These are phyloP conservation scores for Aureobasidium sp. DNA, from an alignment of 2,329 filamentous ascomycete species.

Conservation along the genomic window DNA sequence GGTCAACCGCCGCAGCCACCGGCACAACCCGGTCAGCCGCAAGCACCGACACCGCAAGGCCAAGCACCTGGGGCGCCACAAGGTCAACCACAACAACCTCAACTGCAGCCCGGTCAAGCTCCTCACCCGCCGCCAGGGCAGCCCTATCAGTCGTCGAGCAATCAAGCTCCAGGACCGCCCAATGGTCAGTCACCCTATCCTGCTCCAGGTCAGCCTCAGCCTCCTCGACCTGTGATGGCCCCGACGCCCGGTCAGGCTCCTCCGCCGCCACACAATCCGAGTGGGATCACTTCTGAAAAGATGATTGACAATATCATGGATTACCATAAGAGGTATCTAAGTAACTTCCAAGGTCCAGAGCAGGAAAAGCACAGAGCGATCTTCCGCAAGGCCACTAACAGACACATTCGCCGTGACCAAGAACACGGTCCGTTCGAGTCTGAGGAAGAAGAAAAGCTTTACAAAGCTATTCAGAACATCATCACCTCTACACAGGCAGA, in stretches of 20 bases:
- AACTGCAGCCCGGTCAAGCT: background rate
- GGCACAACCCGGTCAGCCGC: conserved; percentile 8
- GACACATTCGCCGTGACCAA: conserved; percentile 16
- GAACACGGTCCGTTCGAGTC: conserved; percentile 15
- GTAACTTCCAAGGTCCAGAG: conserved; percentile 15
- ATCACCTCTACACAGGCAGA: conserved; percentile 13
- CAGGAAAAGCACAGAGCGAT: conserved; percentile 16
- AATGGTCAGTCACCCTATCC: conserved; percentile 4
- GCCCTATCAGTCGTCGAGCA: background rate
- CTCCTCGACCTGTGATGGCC: conserved; percentile 7
- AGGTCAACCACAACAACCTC: background rate
- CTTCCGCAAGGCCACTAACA: conserved; percentile 16
- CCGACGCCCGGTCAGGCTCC: background rate
- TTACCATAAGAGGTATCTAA: conserved; percentile 16
- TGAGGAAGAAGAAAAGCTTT: conserved; percentile 16
- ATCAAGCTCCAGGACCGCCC: background rate
- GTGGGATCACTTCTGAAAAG: conserved; percentile 16
- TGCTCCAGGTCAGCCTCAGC: background rate
- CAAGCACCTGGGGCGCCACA: background rate
- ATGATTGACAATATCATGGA: conserved; percentile 18
- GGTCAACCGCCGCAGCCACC: conserved; percentile 3
- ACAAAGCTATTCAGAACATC: conserved; percentile 15
- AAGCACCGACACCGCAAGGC: background rate
- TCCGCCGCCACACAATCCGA: conserved; percentile 13
- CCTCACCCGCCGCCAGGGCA: background rate